Conservation (phyloP, 2,329 filamentous ascomycete species). For the Alternaria sp. region DNA sequence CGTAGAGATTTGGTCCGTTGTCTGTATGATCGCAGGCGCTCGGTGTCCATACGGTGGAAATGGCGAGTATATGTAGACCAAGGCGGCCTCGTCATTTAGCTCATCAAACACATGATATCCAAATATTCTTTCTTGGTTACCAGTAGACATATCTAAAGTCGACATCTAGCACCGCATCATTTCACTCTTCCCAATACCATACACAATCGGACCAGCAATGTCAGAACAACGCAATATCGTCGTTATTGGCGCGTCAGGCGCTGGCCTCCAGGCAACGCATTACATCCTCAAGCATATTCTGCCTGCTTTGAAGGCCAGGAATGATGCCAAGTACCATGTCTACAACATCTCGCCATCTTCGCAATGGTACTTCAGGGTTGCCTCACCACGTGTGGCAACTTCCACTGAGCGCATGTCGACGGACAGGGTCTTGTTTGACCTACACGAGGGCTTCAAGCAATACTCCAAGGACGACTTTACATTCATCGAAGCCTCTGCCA, state of each 20-base stretch:
- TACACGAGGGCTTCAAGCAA: constrained; percentile 59
- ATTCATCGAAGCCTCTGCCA: constrained; percentile 61
- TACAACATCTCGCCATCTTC: constrained; percentile 63
- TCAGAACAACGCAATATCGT: constrained; percentile 47
- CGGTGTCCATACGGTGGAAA: neutral
- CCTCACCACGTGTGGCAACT: constrained; percentile 62
- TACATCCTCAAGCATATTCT: constrained; percentile 49
- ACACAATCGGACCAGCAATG: constrained; percentile 26
- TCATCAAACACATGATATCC: neutral
- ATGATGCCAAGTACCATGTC: constrained; percentile 57
- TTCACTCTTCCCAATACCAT: neutral
- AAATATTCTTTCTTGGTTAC: neutral
- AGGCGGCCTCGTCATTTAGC: neutral
- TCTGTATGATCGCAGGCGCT: neutral
- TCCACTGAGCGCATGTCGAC: constrained; percentile 58
- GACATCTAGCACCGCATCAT: neutral
- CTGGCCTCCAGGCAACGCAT: constrained; percentile 43
- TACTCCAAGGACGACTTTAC: constrained; percentile 59
- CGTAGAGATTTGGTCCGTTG: constrained; percentile 5
- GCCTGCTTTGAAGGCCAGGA: constrained; percentile 41
- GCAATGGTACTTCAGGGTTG: constrained; percentile 63
- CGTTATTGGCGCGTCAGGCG: constrained; percentile 43
- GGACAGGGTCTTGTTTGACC: constrained; percentile 60
- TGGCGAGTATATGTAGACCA: constrained; percentile 9
- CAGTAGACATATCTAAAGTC: neutral